Percentiles rank a stretch among this genome's conserved stretches.
These are phyloP conservation scores for Porogramme epimiltina DNA, from an alignment of 1,284 basidiomycete species.

Conservation along the genomic window DNA sequence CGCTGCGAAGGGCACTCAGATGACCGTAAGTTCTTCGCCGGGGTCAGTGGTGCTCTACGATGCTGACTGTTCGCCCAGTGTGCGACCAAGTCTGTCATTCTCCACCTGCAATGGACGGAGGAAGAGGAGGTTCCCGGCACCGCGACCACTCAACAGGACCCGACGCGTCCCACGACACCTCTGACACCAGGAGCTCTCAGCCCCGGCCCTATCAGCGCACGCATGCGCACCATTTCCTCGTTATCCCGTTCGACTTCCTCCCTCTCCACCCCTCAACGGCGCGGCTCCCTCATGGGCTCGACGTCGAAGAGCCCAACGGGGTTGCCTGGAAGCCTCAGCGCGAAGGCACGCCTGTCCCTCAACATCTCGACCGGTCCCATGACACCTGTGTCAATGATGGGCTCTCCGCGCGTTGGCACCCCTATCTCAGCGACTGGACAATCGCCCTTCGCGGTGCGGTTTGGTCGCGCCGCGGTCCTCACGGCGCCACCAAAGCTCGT, in stretches of 20 bases:
- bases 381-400: constrained; percentile 49
- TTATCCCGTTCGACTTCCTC: constrained; percentile 54
- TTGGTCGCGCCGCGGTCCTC: constrained; percentile 69
- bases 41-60: too few relatives aligned
- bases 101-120: constrained; percentile 89
- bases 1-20: constrained; percentile 85
- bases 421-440: constrained; percentile 31
- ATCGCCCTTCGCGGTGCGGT: constrained; percentile 47
- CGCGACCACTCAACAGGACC: constrained; percentile 11
- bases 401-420: constrained; percentile 43
- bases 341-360: constrained; percentile 32
- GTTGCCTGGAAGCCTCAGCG: constrained; percentile 3
- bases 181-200: constrained; percentile 24
- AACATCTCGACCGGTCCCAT: constrained; percentile 28
- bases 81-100: constrained; percentile 84
- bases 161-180: constrained; percentile 24
- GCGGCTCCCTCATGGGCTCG: constrained; percentile 43
- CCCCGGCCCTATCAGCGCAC: constrained; percentile 26
- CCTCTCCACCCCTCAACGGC: constrained; percentile 46
- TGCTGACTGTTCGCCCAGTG: constrained; percentile 50
- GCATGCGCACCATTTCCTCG: constrained; percentile 37
- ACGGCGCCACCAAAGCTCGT: constrained; percentile 79
- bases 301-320: constrained; percentile 14
- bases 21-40: constrained; percentile 65
- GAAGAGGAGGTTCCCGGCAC: constrained; percentile 39